Evolutionary conservation across 345 rosid species (phyloP).

Genomic region (Boechera retrofracta): DNA sequence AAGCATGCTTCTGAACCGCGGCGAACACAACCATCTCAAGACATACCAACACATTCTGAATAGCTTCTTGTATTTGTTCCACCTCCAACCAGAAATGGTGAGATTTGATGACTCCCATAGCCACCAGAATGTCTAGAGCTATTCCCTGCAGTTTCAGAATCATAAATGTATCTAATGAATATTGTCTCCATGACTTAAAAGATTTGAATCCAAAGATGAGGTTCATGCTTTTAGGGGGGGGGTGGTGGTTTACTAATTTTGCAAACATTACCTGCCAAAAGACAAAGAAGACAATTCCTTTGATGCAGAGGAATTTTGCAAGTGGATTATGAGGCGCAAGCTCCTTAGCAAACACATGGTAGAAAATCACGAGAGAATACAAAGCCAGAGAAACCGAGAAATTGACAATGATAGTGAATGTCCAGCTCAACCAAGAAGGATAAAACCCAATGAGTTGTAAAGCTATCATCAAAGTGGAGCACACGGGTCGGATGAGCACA

Average conservation of each 20-base stretch:
- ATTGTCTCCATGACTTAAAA: not conserved
- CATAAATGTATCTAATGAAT: not conserved
- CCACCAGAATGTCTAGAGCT: conserved; percentile 70
- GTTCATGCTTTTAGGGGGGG: not conserved
- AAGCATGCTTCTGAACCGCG: conserved; percentile 87
- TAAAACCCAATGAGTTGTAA: conserved; percentile 70
- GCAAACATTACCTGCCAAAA: conserved; percentile 86
- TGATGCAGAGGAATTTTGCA: conserved; percentile 96
- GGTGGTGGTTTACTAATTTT: not conserved
- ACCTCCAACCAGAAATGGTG: conserved; percentile 94
- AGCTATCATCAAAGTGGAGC: conserved; percentile 81
- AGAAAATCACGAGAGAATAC: conserved; percentile 83
- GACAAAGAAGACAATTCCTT: conserved; percentile 97
- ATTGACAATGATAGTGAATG: conserved; percentile 84
- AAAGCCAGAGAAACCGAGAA: conserved; percentile 87
- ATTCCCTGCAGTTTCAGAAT: conserved; percentile 61
- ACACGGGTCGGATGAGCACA: conserved; percentile 80
- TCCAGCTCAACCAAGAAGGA: conserved; percentile 97
- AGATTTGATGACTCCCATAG: conserved; percentile 68
- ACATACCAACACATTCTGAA: conserved; percentile 81
- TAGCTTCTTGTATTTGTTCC: conserved; percentile 89
- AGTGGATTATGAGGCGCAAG: conserved; percentile 93
- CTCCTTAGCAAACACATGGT: conserved; percentile 95
- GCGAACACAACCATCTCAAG: conserved; percentile 94
- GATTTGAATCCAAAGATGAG: not conserved